Evolutionary conservation across 768 basidiomycete species (phyloP).

Genomic region (Boletus sp.): DNA sequence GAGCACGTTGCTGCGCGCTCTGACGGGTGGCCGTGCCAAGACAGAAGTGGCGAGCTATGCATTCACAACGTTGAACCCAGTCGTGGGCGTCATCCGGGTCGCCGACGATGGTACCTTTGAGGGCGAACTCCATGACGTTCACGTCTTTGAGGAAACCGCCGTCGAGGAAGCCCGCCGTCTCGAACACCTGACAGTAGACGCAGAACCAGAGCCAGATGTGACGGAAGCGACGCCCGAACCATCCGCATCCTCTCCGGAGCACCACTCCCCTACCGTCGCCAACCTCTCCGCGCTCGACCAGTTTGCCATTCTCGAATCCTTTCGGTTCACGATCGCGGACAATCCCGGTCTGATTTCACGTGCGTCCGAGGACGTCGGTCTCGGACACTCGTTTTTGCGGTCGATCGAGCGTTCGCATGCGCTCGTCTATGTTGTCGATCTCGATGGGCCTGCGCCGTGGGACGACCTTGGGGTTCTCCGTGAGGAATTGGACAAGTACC

Average conservation of each 20-base stretch:
- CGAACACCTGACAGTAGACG: constrained; percentile 39
- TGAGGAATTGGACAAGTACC: constrained; percentile 82
- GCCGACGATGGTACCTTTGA: constrained; percentile 75
- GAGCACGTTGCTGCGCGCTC: constrained; percentile 85
- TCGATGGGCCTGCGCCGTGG: constrained; percentile 71
- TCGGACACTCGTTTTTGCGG: constrained; percentile 91
- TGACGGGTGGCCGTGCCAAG: constrained; percentile 82
- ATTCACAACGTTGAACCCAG: constrained; percentile 94
- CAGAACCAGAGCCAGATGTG: background rate
- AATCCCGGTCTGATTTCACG: constrained; percentile 89
- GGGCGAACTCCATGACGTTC: constrained; percentile 48
- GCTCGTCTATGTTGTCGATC: constrained; percentile 89
- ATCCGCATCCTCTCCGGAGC: background rate
- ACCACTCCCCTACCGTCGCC: background rate
- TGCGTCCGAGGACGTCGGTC: constrained; percentile 85
- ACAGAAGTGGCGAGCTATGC: constrained; percentile 87
- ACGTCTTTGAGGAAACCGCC: constrained; percentile 64
- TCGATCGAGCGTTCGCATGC: constrained; percentile 90
- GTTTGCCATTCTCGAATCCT: constrained; percentile 64
- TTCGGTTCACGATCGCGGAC: constrained; percentile 94
- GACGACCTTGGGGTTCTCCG: constrained; percentile 68
- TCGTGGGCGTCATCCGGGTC: constrained; percentile 86
- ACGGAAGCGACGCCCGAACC: background rate
- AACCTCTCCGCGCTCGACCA: constrained; percentile 32
- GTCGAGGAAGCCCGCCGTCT: constrained; percentile 46